These are phyloP conservation scores for Leucosporidium scottii DNA, from an alignment of 768 basidiomycete genomes.

Conservation along the genomic window DNA sequence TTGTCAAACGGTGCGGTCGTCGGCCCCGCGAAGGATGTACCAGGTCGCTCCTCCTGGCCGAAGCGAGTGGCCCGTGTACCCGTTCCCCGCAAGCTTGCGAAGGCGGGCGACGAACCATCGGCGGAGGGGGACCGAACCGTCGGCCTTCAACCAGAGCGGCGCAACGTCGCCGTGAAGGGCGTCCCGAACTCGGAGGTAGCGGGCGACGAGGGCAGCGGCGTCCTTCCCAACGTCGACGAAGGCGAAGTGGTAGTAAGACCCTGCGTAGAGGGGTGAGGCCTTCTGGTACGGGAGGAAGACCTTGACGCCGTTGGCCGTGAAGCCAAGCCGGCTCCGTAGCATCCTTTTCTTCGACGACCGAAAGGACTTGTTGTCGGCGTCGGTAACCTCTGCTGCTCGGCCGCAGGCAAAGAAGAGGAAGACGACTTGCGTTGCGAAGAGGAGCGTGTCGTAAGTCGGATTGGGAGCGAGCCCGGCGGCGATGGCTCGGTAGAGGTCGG, in stretches of 20 bases:
- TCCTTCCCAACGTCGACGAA: slow-evolving; percentile 1
- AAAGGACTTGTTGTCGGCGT: neutral
- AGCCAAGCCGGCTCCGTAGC: neutral
- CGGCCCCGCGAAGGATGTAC: too few species aligned
- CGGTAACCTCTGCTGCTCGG: neutral
- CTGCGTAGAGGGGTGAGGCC: neutral
- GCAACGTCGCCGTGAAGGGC: neutral
- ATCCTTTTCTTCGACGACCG: neutral
- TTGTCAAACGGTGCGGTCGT: too few species aligned
- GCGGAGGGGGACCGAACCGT: slow-evolving; percentile 7
- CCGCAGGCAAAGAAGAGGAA: neutral
- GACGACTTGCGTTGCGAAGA: neutral
- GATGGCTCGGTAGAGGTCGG: too few species aligned
- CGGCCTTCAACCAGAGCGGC: slow-evolving; percentile 39
- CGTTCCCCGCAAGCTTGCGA: too few species aligned
- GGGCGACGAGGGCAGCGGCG: neutral
- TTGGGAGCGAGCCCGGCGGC: too few species aligned
- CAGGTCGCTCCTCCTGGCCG: too few species aligned
- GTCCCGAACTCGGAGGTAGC: neutral
- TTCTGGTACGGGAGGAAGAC: neutral
- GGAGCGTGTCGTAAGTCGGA: too few species aligned
- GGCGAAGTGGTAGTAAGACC: neutral
- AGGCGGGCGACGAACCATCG: too few species aligned
- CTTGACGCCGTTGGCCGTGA: neutral
- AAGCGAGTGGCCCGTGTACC: too few species aligned